Evolutionary conservation across 2,329 filamentous ascomycete species (phyloP).

Genomic region (Alternaria angustiovoidea): DNA sequence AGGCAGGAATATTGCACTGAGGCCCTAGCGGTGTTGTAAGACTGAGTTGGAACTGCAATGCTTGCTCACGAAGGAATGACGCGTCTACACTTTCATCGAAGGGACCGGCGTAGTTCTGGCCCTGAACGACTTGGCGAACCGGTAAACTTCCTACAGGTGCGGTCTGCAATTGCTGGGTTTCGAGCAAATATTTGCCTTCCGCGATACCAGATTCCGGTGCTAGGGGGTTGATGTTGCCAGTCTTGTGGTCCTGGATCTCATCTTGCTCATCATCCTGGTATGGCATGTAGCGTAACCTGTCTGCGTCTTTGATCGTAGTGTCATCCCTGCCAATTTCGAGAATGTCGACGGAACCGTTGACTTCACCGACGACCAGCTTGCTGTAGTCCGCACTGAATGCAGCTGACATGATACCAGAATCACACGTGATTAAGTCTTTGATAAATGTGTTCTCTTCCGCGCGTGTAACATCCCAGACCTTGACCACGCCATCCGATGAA

Average conservation of each 20-base stretch:
- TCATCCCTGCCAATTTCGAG: slow-evolving; percentile 55
- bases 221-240: background rate
- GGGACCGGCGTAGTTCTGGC: slow-evolving; percentile 53
- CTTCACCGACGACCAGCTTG: slow-evolving; percentile 66
- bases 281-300: slow-evolving; percentile 39
- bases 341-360: slow-evolving; percentile 63
- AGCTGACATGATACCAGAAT: slow-evolving; percentile 66
- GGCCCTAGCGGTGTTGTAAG: slow-evolving; percentile 26
- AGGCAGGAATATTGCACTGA: slow-evolving; percentile 34
- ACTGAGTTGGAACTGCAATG: slow-evolving; percentile 44
- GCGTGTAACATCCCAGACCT: slow-evolving; percentile 66
- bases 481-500: slow-evolving; percentile 67
- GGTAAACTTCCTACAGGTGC: slow-evolving; percentile 54
- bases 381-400: slow-evolving; percentile 64
- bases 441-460: slow-evolving; percentile 61
- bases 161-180: slow-evolving; percentile 44
- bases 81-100: slow-evolving; percentile 41
- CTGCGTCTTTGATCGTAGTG: slow-evolving; percentile 36
- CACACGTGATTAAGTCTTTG: slow-evolving; percentile 58
- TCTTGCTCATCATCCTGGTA: slow-evolving; percentile 24
- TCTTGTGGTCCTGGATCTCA: background rate
- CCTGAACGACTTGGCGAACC: slow-evolving; percentile 56
- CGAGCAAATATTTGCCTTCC: slow-evolving; percentile 39
- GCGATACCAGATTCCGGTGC: slow-evolving; percentile 35
- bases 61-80: slow-evolving; percentile 35